Conservation (phyloP, 2,329 filamentous ascomycete species). For the Fusarium compactum region DNA sequence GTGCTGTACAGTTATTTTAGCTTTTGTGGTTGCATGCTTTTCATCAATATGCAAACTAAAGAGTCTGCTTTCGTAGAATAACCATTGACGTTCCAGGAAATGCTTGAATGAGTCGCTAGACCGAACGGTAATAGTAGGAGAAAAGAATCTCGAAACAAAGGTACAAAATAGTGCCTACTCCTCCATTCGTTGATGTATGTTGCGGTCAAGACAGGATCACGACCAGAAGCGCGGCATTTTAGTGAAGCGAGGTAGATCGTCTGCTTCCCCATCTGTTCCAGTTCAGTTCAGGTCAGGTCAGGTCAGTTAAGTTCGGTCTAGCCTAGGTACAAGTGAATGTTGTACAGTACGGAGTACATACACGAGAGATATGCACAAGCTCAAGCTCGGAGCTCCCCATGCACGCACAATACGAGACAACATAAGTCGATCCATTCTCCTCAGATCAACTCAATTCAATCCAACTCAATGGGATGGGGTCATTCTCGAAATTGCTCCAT, state of each 20-base stretch:
- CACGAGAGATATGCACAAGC: conserved; percentile 2
- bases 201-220: conserved; percentile 26
- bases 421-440: conserved; percentile 32
- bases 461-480: conserved; percentile 1
- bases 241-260: conserved; percentile 25
- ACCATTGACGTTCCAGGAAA: conserved; percentile 12
- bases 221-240: conserved; percentile 30
- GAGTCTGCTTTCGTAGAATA: not conserved
- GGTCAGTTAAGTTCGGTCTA: not conserved
- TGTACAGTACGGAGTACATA: not conserved
- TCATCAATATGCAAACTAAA: conserved; percentile 15
- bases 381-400: conserved; percentile 20
- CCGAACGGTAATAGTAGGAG: conserved; percentile 5
- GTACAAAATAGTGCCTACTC: not conserved
- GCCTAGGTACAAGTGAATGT: not conserved
- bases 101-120: conserved; percentile 27
- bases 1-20: conserved; percentile 6
- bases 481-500: conserved; percentile 20
- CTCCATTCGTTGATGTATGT: conserved; percentile 1
- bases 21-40: conserved; percentile 29
- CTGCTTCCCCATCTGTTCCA: conserved; percentile 1
- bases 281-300: not conserved
- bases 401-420: conserved; percentile 8
- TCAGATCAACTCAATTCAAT: not conserved
- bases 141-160: not conserved